Evolutionary conservation across 2,329 filamentous ascomycete species (phyloP), one percentile per base, ranked within the genome.

Genomic region (Aspergillus sp.): DNA sequence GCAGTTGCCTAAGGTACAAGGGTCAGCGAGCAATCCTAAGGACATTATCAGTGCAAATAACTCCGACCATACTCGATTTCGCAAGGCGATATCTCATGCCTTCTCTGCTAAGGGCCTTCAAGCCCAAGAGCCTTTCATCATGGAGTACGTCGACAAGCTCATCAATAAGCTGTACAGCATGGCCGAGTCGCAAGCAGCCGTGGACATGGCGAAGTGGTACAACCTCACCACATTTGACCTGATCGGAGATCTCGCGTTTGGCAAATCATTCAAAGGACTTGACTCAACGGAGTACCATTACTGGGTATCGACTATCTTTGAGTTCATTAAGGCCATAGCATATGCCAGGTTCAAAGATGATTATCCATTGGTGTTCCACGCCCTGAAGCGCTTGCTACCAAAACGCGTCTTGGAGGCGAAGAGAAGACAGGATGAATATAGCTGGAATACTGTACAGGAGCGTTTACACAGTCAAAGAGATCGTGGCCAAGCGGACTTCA

Each of bases 91-190:
- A 8, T 57, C 69, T 4, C 73, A 74, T 57, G 77, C 75, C 0
- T 81, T 81, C 59, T 78, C 76, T 0, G 75, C 78, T 42, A 73
- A 73, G 50, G 74, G 75, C 1, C 59, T 81, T 10, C 64, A 66
- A 11, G 70, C 73, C 11, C 78, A 78, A 58, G 77, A 76, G 56
- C 63, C 65, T 0, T 50, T 76, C 2, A 63, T 80, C 5, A 65
- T 67, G 17, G 19, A 17, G 2, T 75, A 75, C 59, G 58, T 75
- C 3, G 68, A 75, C 17, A 58, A 67, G 3, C 57, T 77, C 7
- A 66, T 75, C n/a, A 13, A 59, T 23, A 59, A 64, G 19, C 23
- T 75, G 11, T 50, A 59, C 11, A 60, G 53, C 4, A 27, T 60
- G n/a, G 25, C 54, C 38, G 62, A 48, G 27, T 63, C 56, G 6